Evolutionary conservation across 495 filamentous ascomycete species (phyloP).

Genomic region (Poronia punctata): DNA sequence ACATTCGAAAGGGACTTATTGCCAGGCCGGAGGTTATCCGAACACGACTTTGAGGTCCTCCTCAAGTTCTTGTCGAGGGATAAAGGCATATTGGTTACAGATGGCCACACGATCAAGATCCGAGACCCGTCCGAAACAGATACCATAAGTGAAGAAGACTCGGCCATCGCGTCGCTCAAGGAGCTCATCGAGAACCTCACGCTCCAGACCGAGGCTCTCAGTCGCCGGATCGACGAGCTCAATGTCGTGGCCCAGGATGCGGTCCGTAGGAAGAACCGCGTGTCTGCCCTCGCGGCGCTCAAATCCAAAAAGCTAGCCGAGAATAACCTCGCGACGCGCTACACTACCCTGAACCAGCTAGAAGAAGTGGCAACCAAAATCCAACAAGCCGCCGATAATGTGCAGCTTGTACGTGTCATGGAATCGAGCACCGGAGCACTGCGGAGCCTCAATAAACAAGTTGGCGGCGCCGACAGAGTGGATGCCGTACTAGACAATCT

Average conservation of each 20-base stretch:
- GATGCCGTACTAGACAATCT: conserved; percentile 67
- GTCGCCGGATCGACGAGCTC: conserved; percentile 50
- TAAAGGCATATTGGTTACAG: conserved; percentile 53
- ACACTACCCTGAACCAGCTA: conserved; percentile 66
- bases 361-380: conserved; percentile 76
- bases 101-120: conserved; percentile 72
- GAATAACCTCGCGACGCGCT: conserved; percentile 57
- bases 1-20: conserved; percentile 50
- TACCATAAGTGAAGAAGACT: conserved; percentile 65
- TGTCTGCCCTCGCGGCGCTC: conserved; percentile 68
- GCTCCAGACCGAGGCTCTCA: conserved; percentile 47
- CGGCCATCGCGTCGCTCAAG: conserved; percentile 71
- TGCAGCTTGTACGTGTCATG: conserved; percentile 75
- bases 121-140: conserved; percentile 35
- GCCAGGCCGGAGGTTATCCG: conserved; percentile 44
- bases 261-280: conserved; percentile 60
- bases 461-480: conserved; percentile 70
- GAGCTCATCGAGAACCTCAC: conserved; percentile 55
- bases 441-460: conserved; percentile 60
- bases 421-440: conserved; percentile 66
- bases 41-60: conserved; percentile 60
- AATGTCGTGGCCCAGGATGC: conserved; percentile 57
- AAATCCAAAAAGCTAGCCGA: conserved; percentile 76
- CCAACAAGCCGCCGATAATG: conserved; percentile 75
- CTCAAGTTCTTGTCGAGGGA: conserved; percentile 70